Percentiles rank a stretch among this genome's conserved stretches.
Evolutionary conservation across 2,329 filamentous ascomycete species (phyloP).

Genomic region (Celoporthe dispersa): DNA sequence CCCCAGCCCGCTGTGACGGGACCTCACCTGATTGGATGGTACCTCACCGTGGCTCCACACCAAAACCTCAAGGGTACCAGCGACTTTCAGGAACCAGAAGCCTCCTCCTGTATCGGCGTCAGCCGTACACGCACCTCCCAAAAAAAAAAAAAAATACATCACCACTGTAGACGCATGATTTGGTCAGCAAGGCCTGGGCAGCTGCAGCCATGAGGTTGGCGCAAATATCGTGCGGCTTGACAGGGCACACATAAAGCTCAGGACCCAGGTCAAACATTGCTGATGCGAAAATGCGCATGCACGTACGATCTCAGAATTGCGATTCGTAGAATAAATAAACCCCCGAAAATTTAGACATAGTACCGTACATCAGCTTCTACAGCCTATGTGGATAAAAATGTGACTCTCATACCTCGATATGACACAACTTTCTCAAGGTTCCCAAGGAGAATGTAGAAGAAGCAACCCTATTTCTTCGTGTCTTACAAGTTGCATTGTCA

Average conservation of each 20-base stretch:
- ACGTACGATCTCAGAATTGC: not conserved
- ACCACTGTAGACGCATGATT: constrained; percentile 14
- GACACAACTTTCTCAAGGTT: not conserved
- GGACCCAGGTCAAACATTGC: not conserved
- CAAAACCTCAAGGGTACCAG: not conserved
- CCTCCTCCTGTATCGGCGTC: constrained; percentile 15
- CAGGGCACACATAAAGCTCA: not conserved
- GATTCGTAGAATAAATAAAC: not conserved
- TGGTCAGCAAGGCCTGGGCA: constrained; percentile 12
- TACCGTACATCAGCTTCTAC: not conserved
- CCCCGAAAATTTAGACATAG: not conserved
- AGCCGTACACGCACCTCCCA: not conserved
- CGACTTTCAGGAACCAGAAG: constrained; percentile 7
- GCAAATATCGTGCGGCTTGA: not conserved
- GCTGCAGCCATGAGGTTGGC: not conserved
- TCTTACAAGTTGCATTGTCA: not conserved
- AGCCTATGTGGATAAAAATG: not conserved
- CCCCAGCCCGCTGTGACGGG: not conserved
- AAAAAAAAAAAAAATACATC: not conserved
- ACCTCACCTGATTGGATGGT: constrained; percentile 2
- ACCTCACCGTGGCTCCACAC: not conserved
- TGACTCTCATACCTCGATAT: not conserved
- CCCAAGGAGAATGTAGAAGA: not conserved
- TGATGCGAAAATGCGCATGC: constrained; percentile 4
- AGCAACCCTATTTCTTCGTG: not conserved